Evolutionary conservation across 495 filamentous ascomycete species (phyloP), one percentile per base, ranked within the genome.

Genomic region (Daldinia grandis): DNA sequence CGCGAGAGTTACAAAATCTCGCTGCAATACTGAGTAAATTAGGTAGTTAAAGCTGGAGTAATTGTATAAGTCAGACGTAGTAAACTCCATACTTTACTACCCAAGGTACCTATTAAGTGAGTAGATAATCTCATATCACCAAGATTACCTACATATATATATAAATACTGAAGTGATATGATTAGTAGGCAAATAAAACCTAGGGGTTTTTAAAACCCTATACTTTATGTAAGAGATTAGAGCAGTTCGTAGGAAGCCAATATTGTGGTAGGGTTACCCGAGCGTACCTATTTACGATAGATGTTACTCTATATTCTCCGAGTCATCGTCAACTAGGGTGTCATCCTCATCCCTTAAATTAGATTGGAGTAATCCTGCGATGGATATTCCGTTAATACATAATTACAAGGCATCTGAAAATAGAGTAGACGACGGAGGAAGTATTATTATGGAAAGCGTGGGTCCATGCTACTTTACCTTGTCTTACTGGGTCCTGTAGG

Each of bases 341-440:
- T 62, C 35, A 42, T 70, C 67, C 28, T 65, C 67, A 15, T 70
- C 67, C 56, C 49, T 38, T 42, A 54, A 35, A 61, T 56, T 65
- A 15, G 40, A 40, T 51, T 65, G 57, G 15, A 70, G 67, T 50
- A 70, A 55, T 31, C 57, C 67, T 70, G 17, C 27, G 40, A 7
- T 30, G 30, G 19, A 21, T n/a, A 30, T 8, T 37, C 10, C 21
- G 31, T 70, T 12, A 70, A 33, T 30, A 60, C 12, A 53, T 19
- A 19, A 58, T 47, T 21, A 24, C 14, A 12, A 56, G 19, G 37
- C 4, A 35, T 50, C 17, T 7, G 30, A 14, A 37, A 28, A 55
- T 35, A 44, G n/a, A 25, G 35, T 44, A 3, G 5, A 1, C 27
- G 1, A 10, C 17, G 25, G 37, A 25, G 1, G 27, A 55, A 14